These are phyloP conservation scores for Nyctanthes arbortristis DNA, from an alignment of 257 asterid genomes.

Conservation along the genomic window DNA sequence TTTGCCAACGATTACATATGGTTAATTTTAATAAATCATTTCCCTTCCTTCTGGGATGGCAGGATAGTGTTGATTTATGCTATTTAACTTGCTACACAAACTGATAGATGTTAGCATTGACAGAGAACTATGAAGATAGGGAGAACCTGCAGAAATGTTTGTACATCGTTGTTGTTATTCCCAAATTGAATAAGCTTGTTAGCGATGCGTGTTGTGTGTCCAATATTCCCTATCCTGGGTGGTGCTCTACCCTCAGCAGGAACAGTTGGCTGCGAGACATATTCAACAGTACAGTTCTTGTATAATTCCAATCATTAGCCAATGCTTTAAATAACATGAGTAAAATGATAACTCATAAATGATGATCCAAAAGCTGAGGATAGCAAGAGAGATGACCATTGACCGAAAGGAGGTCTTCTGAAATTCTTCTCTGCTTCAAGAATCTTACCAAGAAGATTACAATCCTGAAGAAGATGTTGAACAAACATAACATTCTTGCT, in stretches of 20 bases:
- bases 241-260: constrained; percentile 64
- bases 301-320: constrained; percentile 1
- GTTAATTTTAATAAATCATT: not conserved
- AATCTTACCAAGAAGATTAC: constrained; percentile 71
- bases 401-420: no score
- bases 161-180: constrained; percentile 48
- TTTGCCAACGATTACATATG: not conserved
- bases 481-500: constrained; percentile 66
- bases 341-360: constrained; percentile 2
- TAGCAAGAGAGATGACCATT: constrained; percentile 11
- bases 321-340: constrained; percentile 7
- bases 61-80: constrained; percentile 2
- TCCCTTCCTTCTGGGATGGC: not conserved
- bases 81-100: not conserved
- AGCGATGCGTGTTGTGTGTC: constrained; percentile 81
- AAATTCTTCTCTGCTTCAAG: constrained; percentile 70
- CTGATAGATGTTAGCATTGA: not conserved
- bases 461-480: constrained; percentile 72
- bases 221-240: constrained; percentile 87
- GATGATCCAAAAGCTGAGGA: not conserved
- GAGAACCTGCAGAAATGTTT: constrained; percentile 26
- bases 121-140: not conserved
- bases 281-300: constrained; percentile 9
- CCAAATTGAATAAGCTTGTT: constrained; percentile 76
- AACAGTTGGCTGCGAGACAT: constrained; percentile 59